phyloP scores from a whole-genome alignment of 768 basidiomycete species.

The Leccinum obscurum region DNA sequence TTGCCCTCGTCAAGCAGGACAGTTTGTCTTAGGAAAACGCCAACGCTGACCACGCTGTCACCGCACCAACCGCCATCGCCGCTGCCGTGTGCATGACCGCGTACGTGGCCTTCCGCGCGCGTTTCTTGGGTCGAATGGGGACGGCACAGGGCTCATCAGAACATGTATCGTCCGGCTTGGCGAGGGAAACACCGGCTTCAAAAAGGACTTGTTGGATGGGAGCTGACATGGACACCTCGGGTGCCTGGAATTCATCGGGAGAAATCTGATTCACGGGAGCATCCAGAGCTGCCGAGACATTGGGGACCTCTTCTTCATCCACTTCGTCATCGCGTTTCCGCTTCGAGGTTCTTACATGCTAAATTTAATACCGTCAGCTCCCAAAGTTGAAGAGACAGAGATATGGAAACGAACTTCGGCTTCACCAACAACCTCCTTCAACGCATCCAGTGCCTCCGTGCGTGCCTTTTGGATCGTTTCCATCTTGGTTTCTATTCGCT shows the following conservation, averaged over 20 bases:
- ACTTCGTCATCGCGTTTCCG: slow-evolving; percentile 59
- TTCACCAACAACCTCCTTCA: slow-evolving; percentile 38
- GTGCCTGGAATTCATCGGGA: not conserved
- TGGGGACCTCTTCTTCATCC: slow-evolving; percentile 15
- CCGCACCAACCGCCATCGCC: slow-evolving; percentile 64
- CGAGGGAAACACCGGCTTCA: not conserved
- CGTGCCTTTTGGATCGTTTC: slow-evolving; percentile 43
- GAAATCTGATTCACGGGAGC: not conserved
- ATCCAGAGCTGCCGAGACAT: not conserved
- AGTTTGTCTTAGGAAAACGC: slow-evolving; percentile 50
- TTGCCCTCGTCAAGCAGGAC: not conserved
- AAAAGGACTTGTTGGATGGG: slow-evolving; percentile 3
- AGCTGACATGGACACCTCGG: slow-evolving; percentile 3
- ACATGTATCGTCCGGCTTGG: not conserved
- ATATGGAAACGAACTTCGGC: slow-evolving; percentile 29
- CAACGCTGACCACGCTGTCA: slow-evolving; percentile 71
- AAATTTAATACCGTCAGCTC: slow-evolving; percentile 25
- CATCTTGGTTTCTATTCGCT: slow-evolving; percentile 48
- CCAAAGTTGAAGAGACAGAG: slow-evolving; percentile 14
- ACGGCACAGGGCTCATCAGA: not conserved
- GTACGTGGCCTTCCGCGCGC: slow-evolving; percentile 40
- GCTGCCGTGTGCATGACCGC: slow-evolving; percentile 59
- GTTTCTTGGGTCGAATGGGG: slow-evolving; percentile 40
- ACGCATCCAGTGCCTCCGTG: slow-evolving; percentile 37
- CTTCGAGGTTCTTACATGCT: slow-evolving; percentile 48